Evolutionary conservation across 202 grass and related monocot species (phyloP), one percentile per base, ranked within the genome.

Genomic region (Eragrostis tef): DNA sequence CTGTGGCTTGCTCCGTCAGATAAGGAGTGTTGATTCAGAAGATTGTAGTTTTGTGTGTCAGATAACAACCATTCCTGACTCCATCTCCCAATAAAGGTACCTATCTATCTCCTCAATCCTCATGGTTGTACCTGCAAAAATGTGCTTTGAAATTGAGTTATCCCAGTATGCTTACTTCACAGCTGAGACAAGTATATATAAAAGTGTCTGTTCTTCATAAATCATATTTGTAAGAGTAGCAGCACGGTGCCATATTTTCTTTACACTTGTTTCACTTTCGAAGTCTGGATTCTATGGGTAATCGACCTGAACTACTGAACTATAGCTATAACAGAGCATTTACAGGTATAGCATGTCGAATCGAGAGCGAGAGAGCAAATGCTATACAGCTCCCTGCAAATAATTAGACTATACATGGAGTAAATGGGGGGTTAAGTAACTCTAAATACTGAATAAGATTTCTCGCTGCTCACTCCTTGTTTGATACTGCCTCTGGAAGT

Each of bases 401-500:
- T 82, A 17, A 89, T 89, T 82, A 86, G 79, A 19, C 79, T 89
- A 86, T 82, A 89, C 83, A 82, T 44, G 21, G 13, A 39, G 71
- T 77, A 75, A 81, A 77, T 31, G 0, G 43, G 43, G 41, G 73
- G 66, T 86, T 86, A 89, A 59, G 21, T 62, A 78, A 57, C 42
- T 64, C 26, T 75, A 19, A 6, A 12, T 69, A 27, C 51, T 51
- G 16, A 5, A 48, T 65, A 64, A 70, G 64, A 51, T 43, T 36
- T 73, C 24, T 42, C 22, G 11, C 11, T 67, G 47, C 19, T 90
- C 87, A 83, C 11, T 98, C 90, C 61, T 88, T 90, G 58, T 17
- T 88, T 46, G 95, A 78, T 64, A 86, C 84, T 71, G 88, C 79
- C 88, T 94, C 95, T 56, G 95, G 90, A 88, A 98, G 95, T 79